Evolutionary conservation across 2,329 filamentous ascomycete genomes (phyloP).

Genomic region (Paraphoma sp.): DNA sequence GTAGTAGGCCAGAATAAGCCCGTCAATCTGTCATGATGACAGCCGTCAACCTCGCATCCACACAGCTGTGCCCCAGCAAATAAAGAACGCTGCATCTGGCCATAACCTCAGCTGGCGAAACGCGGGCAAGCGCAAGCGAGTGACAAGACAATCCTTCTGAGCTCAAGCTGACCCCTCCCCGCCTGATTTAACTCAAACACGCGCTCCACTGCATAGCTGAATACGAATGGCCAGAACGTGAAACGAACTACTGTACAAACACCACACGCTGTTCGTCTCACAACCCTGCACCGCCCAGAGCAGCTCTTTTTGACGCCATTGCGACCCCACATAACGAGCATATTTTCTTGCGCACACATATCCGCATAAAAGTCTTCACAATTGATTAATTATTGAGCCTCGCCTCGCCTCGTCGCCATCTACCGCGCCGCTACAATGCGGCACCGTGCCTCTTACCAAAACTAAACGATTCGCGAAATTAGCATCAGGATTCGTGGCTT

Average conservation of each 20-base stretch:
- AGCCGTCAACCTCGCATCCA: slow-evolving; percentile 1
- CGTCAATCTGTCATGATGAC: slow-evolving; percentile 17
- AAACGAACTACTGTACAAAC: slow-evolving; percentile 19
- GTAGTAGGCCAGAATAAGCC: not conserved
- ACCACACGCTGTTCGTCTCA: slow-evolving; percentile 15
- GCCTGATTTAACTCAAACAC: slow-evolving; percentile 11
- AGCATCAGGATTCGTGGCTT: not conserved
- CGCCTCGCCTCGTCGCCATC: not conserved
- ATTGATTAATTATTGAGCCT: not conserved
- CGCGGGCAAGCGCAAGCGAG: slow-evolving; percentile 14
- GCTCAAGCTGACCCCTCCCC: not conserved
- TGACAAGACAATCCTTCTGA: not conserved
- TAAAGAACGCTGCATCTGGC: too few relatives aligned
- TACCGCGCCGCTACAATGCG: not conserved
- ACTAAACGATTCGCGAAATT: not conserved
- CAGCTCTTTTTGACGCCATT: not conserved
- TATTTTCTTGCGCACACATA: not conserved
- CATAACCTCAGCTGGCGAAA: not conserved
- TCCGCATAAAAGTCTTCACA: not conserved
- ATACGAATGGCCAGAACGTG: slow-evolving; percentile 7
- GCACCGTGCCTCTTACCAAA: not conserved
- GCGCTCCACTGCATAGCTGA: not conserved
- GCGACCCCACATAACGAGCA: slow-evolving; percentile 3
- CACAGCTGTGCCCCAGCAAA: too few relatives aligned
- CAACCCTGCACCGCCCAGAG: not conserved